Percentiles rank a stretch among this genome's conserved stretches.
Evolutionary conservation across 176 grass and related monocot species (phyloP).

Genomic region (Phragmites australis): DNA sequence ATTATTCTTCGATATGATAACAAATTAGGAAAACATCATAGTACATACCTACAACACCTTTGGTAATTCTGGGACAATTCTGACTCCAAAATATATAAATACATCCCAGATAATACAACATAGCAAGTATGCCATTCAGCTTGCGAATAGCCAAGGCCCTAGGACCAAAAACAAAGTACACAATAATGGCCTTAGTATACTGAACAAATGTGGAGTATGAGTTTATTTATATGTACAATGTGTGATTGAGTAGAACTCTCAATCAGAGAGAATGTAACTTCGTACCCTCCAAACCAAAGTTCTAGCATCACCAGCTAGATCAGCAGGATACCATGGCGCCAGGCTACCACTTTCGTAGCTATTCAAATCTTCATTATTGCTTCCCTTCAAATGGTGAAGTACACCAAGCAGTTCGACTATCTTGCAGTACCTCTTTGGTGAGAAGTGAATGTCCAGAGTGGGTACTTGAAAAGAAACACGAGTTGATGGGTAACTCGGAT

Average conservation of each 20-base stretch:
- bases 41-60: conserved; percentile 77
- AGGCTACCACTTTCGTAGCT: conserved; percentile 44
- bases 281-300: conserved; percentile 96
- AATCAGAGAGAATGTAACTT: conserved; percentile 22
- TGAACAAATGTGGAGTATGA: not conserved
- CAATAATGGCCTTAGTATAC: conserved; percentile 6
- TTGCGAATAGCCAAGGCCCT: conserved; percentile 89
- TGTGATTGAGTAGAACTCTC: not conserved
- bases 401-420: conserved; percentile 77
- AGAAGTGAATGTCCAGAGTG: conserved; percentile 89
- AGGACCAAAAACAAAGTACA: conserved; percentile 34
- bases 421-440: conserved; percentile 79
- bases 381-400: conserved; percentile 58
- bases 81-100: conserved; percentile 94
- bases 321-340: conserved; percentile 83
- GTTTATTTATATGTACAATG: not conserved
- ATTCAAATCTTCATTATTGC: conserved; percentile 48
- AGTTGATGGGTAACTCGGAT: conserved; percentile 86
- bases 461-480: conserved; percentile 97
- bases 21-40: conserved; percentile 1
- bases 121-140: conserved; percentile 93
- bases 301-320: conserved; percentile 84
- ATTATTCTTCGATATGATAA: conserved; percentile 1
- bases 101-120: conserved; percentile 86
- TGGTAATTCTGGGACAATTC: conserved; percentile 75